A percentile compares a stretch with the other conserved stretches of the same genome.
phyloP scores from a whole-genome alignment of 805 yeast genomes.

The Metschnikowia vanudenii region DNA sequence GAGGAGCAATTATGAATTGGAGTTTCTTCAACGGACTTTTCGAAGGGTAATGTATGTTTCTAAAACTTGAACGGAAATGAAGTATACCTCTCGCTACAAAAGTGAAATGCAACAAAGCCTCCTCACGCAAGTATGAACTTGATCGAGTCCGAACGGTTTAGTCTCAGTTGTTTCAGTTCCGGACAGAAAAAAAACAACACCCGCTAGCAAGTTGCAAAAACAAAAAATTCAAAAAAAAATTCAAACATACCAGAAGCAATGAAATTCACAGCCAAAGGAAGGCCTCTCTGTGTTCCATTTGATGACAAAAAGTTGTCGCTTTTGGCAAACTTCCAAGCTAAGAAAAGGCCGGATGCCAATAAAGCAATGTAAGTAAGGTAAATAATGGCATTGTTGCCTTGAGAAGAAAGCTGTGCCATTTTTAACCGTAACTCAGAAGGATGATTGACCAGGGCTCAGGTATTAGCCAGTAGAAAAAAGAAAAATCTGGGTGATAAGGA shows the following conservation, averaged over 20 bases:
- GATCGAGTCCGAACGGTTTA: slow-evolving; percentile 77
- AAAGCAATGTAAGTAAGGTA: slow-evolving; percentile 41
- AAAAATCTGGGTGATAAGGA: background rate
- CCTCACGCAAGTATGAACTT: slow-evolving; percentile 84
- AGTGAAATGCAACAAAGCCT: slow-evolving; percentile 28
- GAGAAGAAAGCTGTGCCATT: slow-evolving; percentile 19
- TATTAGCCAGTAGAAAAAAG: no score
- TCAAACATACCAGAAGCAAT: slow-evolving; percentile 76
- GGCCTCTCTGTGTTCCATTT: slow-evolving; percentile 74
- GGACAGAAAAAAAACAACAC: slow-evolving; percentile 38
- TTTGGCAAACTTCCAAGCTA: slow-evolving; percentile 57
- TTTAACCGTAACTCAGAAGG: background rate
- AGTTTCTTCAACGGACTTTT: no score
- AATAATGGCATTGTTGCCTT: slow-evolving; percentile 44
- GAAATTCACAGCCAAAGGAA: slow-evolving; percentile 84
- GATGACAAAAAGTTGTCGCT: slow-evolving; percentile 65
- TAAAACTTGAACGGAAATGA: no score
- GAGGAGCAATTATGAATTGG: no score
- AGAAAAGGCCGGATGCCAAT: slow-evolving; percentile 37
- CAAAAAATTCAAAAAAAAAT: background rate
- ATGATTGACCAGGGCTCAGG: no score
- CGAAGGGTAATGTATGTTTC: no score
- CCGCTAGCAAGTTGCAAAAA: slow-evolving; percentile 37
- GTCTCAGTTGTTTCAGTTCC: slow-evolving; percentile 55
- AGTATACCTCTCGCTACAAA: slow-evolving; percentile 1